phyloP scores from a whole-genome alignment of 495 filamentous ascomycete genomes.

The Daldinia decipiens region DNA sequence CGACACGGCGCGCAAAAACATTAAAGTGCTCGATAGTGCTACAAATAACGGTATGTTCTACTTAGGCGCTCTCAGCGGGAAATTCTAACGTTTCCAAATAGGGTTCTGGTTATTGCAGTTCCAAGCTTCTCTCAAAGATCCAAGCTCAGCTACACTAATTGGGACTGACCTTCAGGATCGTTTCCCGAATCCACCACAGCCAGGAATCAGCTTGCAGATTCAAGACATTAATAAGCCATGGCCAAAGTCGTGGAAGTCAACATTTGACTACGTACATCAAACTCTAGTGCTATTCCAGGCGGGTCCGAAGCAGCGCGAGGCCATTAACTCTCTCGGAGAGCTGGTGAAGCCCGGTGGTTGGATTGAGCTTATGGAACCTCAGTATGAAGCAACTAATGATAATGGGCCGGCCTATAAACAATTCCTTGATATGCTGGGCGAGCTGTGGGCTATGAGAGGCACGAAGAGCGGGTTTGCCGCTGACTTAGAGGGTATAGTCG shows the following conservation, averaged over 20 bases:
- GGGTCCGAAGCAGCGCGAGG: constrained; percentile 17
- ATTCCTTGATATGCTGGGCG: constrained; percentile 11
- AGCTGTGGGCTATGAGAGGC: constrained; percentile 16
- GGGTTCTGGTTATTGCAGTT: constrained; percentile 26
- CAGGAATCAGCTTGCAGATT: constrained; percentile 15
- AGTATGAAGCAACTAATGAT: constrained; percentile 1
- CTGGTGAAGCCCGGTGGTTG: constrained; percentile 37
- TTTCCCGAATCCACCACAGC: constrained; percentile 22
- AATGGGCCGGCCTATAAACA: constrained; percentile 7
- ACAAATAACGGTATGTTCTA: constrained; percentile 8
- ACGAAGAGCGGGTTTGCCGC: constrained; percentile 15
- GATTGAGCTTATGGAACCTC: constrained; percentile 33
- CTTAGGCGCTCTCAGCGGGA: neutral
- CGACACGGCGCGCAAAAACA: neutral
- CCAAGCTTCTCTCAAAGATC: constrained; percentile 17
- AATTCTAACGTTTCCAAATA: neutral
- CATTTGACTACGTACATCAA: constrained; percentile 33
- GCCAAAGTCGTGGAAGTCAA: constrained; percentile 19
- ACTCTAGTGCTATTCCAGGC: constrained; percentile 25
- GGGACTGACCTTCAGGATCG: constrained; percentile 21
- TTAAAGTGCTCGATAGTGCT: constrained; percentile 21
- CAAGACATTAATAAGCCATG: constrained; percentile 34
- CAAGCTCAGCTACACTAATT: constrained; percentile 20
- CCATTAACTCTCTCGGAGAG: constrained; percentile 1
- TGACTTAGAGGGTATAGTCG: constrained; percentile 5